A percentile compares a stretch with the other conserved stretches of the same genome.
phyloP scores from a whole-genome alignment of 225 moss, liverwort and hornwort genomes.

The Polytrichum commune region DNA sequence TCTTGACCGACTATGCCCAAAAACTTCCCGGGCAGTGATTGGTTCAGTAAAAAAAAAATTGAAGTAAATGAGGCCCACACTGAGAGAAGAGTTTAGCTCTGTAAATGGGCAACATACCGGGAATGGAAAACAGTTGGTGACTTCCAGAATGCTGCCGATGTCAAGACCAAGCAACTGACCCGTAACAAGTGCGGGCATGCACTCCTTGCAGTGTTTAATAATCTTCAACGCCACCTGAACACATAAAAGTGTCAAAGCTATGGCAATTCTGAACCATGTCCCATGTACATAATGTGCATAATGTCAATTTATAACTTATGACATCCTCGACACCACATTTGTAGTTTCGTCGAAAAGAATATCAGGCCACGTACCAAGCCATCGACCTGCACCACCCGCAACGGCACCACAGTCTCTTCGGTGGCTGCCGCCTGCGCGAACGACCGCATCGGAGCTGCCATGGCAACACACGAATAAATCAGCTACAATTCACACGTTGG shows the following conservation, averaged over 20 bases:
- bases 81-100: too few species aligned
- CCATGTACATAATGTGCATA: too few species aligned
- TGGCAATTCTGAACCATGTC: too few species aligned
- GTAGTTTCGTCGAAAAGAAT: not conserved
- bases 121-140: conserved; percentile 98
- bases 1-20: too few species aligned
- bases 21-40: too few species aligned
- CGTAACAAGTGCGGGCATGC: conserved; percentile 89
- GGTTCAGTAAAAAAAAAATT: too few species aligned
- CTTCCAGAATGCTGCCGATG: conserved; percentile 91
- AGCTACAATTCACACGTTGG: not conserved
- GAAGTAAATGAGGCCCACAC: too few species aligned
- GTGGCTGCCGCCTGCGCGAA: conserved; percentile 92
- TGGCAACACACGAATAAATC: not conserved
- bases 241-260: not conserved
- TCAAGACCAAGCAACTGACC: conserved; percentile 96
- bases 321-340: too few species aligned
- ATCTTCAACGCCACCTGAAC: conserved; percentile 88
- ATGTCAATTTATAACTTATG: too few species aligned
- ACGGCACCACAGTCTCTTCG: conserved; percentile 76
- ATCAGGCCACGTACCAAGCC: conserved; percentile 62
- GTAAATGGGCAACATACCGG: conserved; percentile 45
- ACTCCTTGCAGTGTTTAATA: conserved; percentile 98
- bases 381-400: conserved; percentile 88
- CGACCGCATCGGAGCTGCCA: conserved; percentile 78